These are phyloP conservation scores for Tubosaeta sp. DNA, from an alignment of 768 basidiomycete species.

Conservation along the genomic window DNA sequence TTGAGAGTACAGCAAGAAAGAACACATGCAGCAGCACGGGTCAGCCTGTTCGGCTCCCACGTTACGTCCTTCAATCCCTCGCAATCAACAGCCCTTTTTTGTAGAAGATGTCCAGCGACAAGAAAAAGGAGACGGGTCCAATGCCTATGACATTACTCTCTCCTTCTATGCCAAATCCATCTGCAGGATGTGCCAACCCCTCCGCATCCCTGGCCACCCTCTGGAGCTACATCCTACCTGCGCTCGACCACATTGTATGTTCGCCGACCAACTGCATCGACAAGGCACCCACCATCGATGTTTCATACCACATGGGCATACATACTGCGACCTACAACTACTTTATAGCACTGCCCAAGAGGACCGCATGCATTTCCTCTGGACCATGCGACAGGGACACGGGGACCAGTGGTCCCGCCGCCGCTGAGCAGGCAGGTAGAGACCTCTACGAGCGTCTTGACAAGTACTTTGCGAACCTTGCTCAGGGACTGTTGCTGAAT, in stretches of 20 bases:
- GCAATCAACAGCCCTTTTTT: too few relatives aligned
- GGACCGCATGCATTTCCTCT: too few relatives aligned
- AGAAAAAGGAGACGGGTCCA: too few relatives aligned
- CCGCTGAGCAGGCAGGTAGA: conserved; percentile 34
- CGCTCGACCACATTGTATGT: conserved; percentile 72
- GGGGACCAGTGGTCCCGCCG: too few relatives aligned
- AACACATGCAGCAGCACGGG: too few relatives aligned
- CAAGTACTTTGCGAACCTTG: conserved; percentile 59
- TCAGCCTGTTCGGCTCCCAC: too few relatives aligned
- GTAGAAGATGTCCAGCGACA: too few relatives aligned
- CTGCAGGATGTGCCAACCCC: conserved; percentile 68
- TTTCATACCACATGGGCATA: conserved; percentile 69
- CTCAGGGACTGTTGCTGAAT: conserved; percentile 57
- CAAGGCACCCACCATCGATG: conserved; percentile 69
- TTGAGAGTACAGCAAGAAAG: too few relatives aligned
- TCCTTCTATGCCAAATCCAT: too few relatives aligned
- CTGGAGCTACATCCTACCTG: conserved; percentile 73
- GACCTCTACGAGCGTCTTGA: conserved; percentile 75
- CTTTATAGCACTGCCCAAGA: conserved; percentile 46
- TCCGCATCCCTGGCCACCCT: conserved; percentile 66
- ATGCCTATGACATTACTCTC: too few relatives aligned
- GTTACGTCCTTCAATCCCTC: too few relatives aligned
- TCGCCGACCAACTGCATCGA: conserved; percentile 48
- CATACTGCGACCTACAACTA: conserved; percentile 84
- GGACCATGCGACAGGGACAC: too few relatives aligned